Evolutionary conservation across 176 grass and related monocot genomes (phyloP).

Genomic region (Cymbopogon citratus): DNA sequence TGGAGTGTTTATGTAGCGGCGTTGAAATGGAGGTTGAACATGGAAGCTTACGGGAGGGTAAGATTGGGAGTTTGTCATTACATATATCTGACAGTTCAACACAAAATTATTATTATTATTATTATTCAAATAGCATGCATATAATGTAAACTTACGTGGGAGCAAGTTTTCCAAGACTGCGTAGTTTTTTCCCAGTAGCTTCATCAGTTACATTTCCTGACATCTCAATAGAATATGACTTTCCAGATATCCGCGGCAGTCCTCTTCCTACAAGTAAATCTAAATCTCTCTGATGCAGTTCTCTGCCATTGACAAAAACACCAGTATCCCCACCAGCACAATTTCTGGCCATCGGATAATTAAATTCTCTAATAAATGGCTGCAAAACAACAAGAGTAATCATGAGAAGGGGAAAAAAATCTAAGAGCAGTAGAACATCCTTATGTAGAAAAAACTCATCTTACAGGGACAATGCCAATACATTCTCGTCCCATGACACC

Average conservation of each 20-base stretch:
- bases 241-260: conserved; percentile 47
- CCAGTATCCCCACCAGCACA: conserved; percentile 73
- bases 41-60: background rate
- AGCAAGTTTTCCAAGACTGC: conserved; percentile 87
- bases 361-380: conserved; percentile 91
- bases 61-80: background rate
- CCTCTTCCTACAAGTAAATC: conserved; percentile 74
- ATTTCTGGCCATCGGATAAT: conserved; percentile 62
- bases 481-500: conserved; percentile 90
- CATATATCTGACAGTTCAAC: background rate
- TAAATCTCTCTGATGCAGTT: conserved; percentile 85
- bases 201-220: conserved; percentile 83
- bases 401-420: background rate
- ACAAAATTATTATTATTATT: background rate
- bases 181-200: conserved; percentile 49
- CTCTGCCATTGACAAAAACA: conserved; percentile 83
- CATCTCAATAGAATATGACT: conserved; percentile 66
- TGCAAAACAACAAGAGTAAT: conserved; percentile 19
- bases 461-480: conserved; percentile 96
- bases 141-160: conserved; percentile 74
- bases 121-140: background rate
- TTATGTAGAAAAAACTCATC: conserved; percentile 25
- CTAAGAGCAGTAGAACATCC: background rate
- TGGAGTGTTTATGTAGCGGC: background rate
- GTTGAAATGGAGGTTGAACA: background rate